These are phyloP conservation scores for Lophiotrema nucula DNA, from an alignment of 495 filamentous ascomycete genomes.

Conservation along the genomic window DNA sequence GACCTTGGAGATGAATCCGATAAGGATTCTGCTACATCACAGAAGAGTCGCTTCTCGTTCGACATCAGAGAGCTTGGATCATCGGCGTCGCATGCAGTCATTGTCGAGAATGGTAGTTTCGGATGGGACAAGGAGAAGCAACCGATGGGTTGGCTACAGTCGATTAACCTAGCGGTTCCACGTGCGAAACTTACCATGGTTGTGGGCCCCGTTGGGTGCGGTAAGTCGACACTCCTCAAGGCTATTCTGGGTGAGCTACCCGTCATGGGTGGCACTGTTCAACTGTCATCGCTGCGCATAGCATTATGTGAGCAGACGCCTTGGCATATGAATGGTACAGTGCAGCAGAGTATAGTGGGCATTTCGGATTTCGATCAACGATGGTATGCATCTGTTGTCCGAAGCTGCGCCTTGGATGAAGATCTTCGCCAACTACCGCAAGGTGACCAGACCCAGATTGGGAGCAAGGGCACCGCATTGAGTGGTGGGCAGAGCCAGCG, in stretches of 20 bases:
- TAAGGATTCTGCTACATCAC: constrained; percentile 19
- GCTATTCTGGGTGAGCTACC: constrained; percentile 53
- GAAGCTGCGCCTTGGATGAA: constrained; percentile 59
- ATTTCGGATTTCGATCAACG: constrained; percentile 53
- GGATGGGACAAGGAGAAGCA: constrained; percentile 50
- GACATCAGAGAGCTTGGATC: constrained; percentile 10
- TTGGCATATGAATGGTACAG: constrained; percentile 59
- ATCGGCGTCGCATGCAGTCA: constrained; percentile 18
- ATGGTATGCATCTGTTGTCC: constrained; percentile 63
- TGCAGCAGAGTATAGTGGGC: constrained; percentile 58
- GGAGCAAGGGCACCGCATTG: constrained; percentile 62
- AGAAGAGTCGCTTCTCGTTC: constrained; percentile 20
- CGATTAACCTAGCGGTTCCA: constrained; percentile 45
- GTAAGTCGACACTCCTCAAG: constrained; percentile 53
- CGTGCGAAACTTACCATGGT: constrained; percentile 45
- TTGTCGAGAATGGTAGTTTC: constrained; percentile 50
- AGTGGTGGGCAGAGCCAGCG: constrained; percentile 69
- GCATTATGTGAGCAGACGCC: constrained; percentile 54
- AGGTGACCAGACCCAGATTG: constrained; percentile 60
- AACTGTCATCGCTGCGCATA: constrained; percentile 43
- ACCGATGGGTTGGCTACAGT: constrained; percentile 32
- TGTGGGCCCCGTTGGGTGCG: constrained; percentile 50
- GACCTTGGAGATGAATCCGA: constrained; percentile 14
- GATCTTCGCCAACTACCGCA: constrained; percentile 46
- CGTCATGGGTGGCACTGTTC: constrained; percentile 41